phyloP scores from a whole-genome alignment of 1,139 yeast species.

The Kluyveromyces marxianus region DNA sequence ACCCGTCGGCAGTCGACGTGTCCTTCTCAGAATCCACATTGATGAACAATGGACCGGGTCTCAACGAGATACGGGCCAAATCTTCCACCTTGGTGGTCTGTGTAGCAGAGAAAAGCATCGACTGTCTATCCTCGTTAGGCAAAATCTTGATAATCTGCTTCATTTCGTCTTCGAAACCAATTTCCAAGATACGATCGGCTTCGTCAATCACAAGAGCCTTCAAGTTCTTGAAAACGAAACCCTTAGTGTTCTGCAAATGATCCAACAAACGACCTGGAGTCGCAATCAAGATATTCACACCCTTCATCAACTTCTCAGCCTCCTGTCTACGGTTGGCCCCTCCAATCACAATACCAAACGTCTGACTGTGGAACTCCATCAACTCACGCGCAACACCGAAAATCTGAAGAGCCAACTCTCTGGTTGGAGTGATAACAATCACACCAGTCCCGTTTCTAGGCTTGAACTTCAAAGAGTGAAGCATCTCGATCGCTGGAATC shows the following conservation, averaged over 20 bases:
- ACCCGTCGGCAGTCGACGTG: slow-evolving; percentile 88
- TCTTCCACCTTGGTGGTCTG: slow-evolving; percentile 99
- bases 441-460: slow-evolving; percentile 93
- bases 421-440: slow-evolving; percentile 77
- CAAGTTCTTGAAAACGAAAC: slow-evolving; percentile 88
- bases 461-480: slow-evolving; percentile 80
- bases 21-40: slow-evolving; percentile 83
- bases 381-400: slow-evolving; percentile 95
- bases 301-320: slow-evolving; percentile 87
- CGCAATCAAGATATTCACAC: slow-evolving; percentile 89
- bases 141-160: slow-evolving; percentile 88
- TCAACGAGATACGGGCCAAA: slow-evolving; percentile 88
- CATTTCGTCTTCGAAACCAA: slow-evolving; percentile 98
- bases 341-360: slow-evolving; percentile 94
- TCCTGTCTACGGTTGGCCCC: slow-evolving; percentile 98
- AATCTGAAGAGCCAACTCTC: slow-evolving; percentile 91
- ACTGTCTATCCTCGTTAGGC: slow-evolving; percentile 90
- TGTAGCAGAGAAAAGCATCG: slow-evolving; percentile 96
- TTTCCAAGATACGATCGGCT: slow-evolving; percentile 93
- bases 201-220: slow-evolving; percentile 93
- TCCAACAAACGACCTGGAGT: slow-evolving; percentile 96
- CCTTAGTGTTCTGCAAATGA: slow-evolving; percentile 91
- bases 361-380: slow-evolving; percentile 81
- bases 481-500: slow-evolving; percentile 88
- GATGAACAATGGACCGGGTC: slow-evolving; percentile 92